Evolutionary conservation across 345 rosid genomes (phyloP).

Genomic region (Garcia nutans): DNA sequence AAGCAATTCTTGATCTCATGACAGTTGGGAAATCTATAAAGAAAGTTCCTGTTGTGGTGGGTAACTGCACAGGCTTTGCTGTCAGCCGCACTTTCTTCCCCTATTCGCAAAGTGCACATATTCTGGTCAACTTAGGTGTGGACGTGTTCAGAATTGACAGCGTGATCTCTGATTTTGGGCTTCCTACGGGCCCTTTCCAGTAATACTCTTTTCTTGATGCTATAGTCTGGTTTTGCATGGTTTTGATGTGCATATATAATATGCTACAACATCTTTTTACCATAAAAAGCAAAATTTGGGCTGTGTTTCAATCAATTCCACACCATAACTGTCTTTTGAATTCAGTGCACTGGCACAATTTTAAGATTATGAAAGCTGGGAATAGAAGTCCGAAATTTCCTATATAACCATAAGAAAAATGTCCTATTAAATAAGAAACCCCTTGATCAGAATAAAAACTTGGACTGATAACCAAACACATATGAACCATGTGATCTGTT

Average conservation of each 20-base stretch:
- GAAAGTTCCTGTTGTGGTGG: slow-evolving; percentile 95
- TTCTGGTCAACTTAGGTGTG: slow-evolving; percentile 75
- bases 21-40: slow-evolving; percentile 74
- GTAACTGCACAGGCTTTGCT: slow-evolving; percentile 94
- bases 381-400: neutral
- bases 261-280: slow-evolving; percentile 6
- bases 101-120: slow-evolving; percentile 64
- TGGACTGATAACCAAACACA: too few relatives aligned
- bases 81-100: slow-evolving; percentile 94
- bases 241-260: neutral
- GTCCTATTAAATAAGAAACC: neutral
- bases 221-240: neutral
- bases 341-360: neutral
- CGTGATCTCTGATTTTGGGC: slow-evolving; percentile 72
- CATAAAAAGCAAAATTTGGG: neutral
- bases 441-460: neutral
- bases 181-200: slow-evolving; percentile 96
- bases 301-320: neutral
- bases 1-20: slow-evolving; percentile 90
- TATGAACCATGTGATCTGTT: too few relatives aligned
- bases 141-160: slow-evolving; percentile 89
- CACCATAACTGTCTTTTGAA: neutral
- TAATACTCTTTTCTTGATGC: slow-evolving; percentile 44
- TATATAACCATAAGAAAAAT: neutral
- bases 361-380: neutral